Conservation (phyloP, 192 early-diverging fungal species). For the Geranomyces variabilis region DNA sequence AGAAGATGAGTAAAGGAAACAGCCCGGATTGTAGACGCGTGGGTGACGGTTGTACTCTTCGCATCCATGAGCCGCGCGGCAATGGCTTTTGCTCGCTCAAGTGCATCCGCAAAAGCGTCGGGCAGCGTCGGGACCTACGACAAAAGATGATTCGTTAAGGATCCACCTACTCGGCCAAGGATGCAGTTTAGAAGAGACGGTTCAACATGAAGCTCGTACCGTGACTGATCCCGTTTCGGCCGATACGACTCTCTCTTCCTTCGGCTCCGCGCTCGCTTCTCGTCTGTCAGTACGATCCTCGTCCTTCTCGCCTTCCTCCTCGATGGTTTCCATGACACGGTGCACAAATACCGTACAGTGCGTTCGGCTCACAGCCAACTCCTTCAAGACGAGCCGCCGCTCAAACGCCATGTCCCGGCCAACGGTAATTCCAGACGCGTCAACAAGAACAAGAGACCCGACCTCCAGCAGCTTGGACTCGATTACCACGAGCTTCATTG, state of each 20-base stretch:
- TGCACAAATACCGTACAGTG: conserved; percentile 31
- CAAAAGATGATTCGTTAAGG: not conserved
- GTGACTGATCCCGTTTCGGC: no score
- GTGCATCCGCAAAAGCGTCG: conserved; percentile 62
- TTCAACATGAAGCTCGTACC: no score
- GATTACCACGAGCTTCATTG: conserved; percentile 34
- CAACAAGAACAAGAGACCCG: conserved; percentile 29
- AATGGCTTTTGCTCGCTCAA: conserved; percentile 78
- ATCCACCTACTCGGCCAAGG: not conserved
- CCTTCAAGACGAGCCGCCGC: conserved; percentile 32
- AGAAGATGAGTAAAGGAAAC: no score
- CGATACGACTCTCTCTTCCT: no score
- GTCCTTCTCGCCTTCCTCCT: not conserved
- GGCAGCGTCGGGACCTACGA: not conserved
- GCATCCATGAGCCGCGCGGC: conserved; percentile 63
- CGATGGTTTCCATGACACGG: conserved; percentile 10
- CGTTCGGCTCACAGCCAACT: conserved; percentile 30
- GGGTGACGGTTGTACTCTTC: not conserved
- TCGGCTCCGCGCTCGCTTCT: no score
- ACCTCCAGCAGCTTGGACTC: conserved; percentile 8
- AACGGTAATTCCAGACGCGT: conserved; percentile 21
- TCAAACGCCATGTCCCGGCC: conserved; percentile 24
- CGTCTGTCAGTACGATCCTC: no score
- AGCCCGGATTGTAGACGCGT: no score
- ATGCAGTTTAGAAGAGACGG: no score